Evolutionary conservation across 1,284 basidiomycete genomes (phyloP).

Genomic region (Puccinia horiana): DNA sequence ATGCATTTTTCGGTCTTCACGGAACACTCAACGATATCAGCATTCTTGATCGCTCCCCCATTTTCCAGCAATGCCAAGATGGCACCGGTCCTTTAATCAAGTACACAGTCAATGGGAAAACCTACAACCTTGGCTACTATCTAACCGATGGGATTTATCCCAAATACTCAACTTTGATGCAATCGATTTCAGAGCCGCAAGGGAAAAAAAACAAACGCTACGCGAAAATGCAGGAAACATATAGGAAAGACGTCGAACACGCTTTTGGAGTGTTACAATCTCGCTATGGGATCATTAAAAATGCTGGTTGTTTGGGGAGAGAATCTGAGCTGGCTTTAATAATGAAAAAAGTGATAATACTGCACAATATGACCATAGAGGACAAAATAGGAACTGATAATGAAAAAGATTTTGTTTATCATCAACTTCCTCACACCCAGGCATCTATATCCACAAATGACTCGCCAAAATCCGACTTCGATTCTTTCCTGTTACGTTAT

Average conservation of each 20-base stretch:
- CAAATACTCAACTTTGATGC: neutral
- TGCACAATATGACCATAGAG: neutral
- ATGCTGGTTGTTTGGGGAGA: neutral
- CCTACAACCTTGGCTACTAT: slow-evolving; percentile 21
- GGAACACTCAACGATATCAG: slow-evolving; percentile 31
- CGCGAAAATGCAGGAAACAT: slow-evolving; percentile 4
- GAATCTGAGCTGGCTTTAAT: neutral
- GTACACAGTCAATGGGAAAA: neutral
- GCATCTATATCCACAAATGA: neutral
- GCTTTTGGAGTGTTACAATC: slow-evolving; percentile 30
- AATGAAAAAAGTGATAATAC: slow-evolving; percentile 4
- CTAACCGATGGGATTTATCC: slow-evolving; percentile 23
- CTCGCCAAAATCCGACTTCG: neutral
- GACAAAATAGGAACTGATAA: neutral
- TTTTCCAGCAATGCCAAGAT: slow-evolving; percentile 2
- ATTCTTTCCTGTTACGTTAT: neutral
- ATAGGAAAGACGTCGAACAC: slow-evolving; percentile 3
- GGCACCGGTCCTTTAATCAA: neutral
- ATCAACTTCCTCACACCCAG: neutral
- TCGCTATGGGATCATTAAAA: neutral
- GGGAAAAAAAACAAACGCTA: slow-evolving; percentile 6
- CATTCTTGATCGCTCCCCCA: neutral
- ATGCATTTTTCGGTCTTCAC: slow-evolving; percentile 8
- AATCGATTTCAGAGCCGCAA: slow-evolving; percentile 5
- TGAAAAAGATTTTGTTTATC: neutral